Evolutionary conservation across 2,329 filamentous ascomycete species (phyloP), one percentile per base, ranked within the genome.

Genomic region (Gremmenia infestans): DNA sequence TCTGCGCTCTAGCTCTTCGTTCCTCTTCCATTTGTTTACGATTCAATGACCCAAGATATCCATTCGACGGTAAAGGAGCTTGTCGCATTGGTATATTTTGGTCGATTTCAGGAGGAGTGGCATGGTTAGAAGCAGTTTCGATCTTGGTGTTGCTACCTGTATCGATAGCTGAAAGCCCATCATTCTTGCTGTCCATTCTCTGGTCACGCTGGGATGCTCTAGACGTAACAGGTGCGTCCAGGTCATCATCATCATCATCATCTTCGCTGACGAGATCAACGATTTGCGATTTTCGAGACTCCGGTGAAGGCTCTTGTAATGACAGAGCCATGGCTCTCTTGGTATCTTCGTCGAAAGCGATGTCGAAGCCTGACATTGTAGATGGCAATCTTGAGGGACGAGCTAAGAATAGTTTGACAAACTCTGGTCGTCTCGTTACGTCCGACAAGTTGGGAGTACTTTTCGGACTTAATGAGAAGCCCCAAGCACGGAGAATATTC

Each of bases 1-100:
- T 39, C 8, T 47, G 12, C 36, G 47, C 45, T 63, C 92, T 81
- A 22, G 83, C 85, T 14, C 96, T 78, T 42, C 93, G 84, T 68
- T 95, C 91, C 65, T 85, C 78, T 70, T 97, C 93, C 90, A 96
- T 94, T 52, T 83, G 81, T 71, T 86, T 90, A 37, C 92, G 82
- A 73, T 96, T 81, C 1, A 96, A 48, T 1, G 95, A 48, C 9
- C 58, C 60, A 11, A 62, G 50, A n/a, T 65, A 42, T 11, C 55
- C 58, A 17, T 28, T n/a, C 25, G 23, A 23, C 28, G 39, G 3
- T 37, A 46, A 17, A 15, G 48, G 14, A 19, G 15, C 19, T 45
- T 52, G 22, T 28, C 12, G 15, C 35, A 35, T 40, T 12, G 12
- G n/a, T 32, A 32, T 45, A 11, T 40, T 43, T 42, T 53, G 23